Conservation (phyloP, 495 filamentous ascomycete genomes). For the Schizothecium vesticola region DNA sequence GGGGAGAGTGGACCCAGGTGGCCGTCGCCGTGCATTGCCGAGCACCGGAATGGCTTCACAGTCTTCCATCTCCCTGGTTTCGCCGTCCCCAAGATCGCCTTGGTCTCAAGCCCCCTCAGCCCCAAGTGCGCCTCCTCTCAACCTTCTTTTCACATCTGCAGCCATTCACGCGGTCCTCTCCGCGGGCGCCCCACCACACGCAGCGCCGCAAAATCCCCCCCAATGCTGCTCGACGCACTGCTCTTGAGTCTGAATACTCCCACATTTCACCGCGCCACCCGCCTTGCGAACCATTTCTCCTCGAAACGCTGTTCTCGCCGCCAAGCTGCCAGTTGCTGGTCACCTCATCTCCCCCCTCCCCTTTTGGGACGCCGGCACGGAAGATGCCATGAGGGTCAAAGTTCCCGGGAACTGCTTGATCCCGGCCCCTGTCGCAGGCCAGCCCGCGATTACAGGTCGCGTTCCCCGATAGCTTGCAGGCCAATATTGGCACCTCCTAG, state of each 20-base stretch:
- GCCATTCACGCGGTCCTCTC: not conserved
- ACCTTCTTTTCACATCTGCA: constrained; percentile 4
- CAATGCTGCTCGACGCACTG: not conserved
- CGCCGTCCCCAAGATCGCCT: not conserved
- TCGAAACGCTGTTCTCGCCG: not conserved
- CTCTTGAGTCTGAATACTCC: not conserved
- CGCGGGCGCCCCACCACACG: not conserved
- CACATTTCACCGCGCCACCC: not conserved
- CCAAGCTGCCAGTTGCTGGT: not conserved
- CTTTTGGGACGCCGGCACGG: constrained; percentile 1
- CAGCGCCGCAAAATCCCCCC: not conserved
- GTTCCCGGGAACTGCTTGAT: constrained; percentile 6
- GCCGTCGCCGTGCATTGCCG: constrained; percentile 10
- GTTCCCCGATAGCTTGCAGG: constrained; percentile 28
- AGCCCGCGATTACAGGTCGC: constrained; percentile 5
- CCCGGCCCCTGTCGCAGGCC: constrained; percentile 13
- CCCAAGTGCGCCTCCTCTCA: constrained; percentile 7
- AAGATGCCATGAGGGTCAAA: constrained; percentile 7
- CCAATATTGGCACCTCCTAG: constrained; percentile 25
- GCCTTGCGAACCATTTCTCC: not conserved
- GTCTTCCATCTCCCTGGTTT: constrained; percentile 2
- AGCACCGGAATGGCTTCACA: constrained; percentile 15
- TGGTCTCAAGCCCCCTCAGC: constrained; percentile 9
- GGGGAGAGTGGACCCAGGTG: not conserved
- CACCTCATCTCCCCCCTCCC: constrained; percentile 6